Base-by-base conservation (phyloP, 2,329 filamentous ascomycete genomes). In the Purpureocillium takamizusanense region DNA sequence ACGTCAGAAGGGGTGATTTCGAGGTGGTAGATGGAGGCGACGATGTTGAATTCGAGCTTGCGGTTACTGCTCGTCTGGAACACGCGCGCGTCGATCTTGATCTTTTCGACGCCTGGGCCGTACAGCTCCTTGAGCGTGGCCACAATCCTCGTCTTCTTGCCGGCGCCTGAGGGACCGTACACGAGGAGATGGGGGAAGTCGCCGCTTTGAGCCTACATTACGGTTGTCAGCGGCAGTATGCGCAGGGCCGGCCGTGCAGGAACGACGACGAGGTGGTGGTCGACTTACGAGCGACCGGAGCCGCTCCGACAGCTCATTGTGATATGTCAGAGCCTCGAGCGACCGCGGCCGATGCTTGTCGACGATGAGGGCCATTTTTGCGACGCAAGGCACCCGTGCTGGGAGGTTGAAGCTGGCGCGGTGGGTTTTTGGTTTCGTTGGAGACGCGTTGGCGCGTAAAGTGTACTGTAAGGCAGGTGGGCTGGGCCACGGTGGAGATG, bases 1-100 rank as follows among this genome's bases (percentile, higher is more conserved):
- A 98, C 92, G 51, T 98, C 92, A 1, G 87, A 94, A 0, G 92
- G 92, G 7, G 92, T 98, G 56, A 98, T 98, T 61, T 98, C 92
- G 51, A 98, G 81, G 62, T 98, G 92, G 66, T 98, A 98, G 46
- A 95, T 81, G 1, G 90, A 97, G 33, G 89, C 81, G 39, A 98
- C 92, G 47, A 98, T 94, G 67, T 95, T 98, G 76, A 98, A 98
- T 65, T 98, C 92, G 52, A 98, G 82, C 65, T 98, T 98, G 58
- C 92, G 87, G 62, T 95, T 97, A 56, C 83, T 84, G 16, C 80
- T 89, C 1, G 92, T 97, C 63, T 95, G 89, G 68, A 98, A 98
- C 42, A 95, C 84, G 47, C 92, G 85, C 11, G 88, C 86, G 58
- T 98, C 92, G 64, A 98, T 97, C 69, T 97, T 97, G 73, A 98